phyloP scores from a whole-genome alignment of 345 rosid genomes.

The Eucalyptus regnans region DNA sequence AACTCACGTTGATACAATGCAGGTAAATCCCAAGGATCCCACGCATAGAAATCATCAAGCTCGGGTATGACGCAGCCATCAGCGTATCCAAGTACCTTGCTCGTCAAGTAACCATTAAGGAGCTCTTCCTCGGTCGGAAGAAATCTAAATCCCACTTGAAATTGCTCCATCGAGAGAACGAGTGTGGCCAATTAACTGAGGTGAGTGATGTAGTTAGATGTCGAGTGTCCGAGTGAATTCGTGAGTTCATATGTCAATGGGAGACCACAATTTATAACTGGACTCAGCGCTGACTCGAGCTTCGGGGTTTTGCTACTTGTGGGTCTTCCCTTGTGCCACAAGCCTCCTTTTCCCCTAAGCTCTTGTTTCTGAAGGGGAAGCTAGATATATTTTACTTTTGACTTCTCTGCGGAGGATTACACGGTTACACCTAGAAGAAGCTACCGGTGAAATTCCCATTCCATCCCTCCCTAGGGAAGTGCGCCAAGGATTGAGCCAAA shows the following conservation, averaged over 20 bases:
- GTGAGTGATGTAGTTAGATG: not conserved
- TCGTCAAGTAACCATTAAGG: not conserved
- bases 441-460: not conserved
- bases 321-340: not conserved
- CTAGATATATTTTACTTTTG: not conserved
- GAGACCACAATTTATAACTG: not conserved
- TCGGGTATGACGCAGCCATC: not conserved
- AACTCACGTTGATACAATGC: not conserved
- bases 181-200: not conserved
- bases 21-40: not conserved
- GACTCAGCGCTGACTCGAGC: fast-evolving
- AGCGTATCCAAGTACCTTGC: not conserved
- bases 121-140: not conserved
- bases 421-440: not conserved
- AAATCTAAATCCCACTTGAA: not conserved
- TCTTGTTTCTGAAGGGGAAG: too few relatives aligned
- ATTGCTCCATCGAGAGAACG: not conserved
- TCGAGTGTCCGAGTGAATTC: fast-evolving
- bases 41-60: not conserved
- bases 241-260: not conserved
- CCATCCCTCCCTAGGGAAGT: too few relatives aligned
- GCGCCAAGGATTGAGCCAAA: too few relatives aligned
- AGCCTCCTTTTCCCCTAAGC: not conserved
- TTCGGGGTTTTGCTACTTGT: not conserved
- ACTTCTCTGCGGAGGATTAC: not conserved